phyloP scores from a whole-genome alignment of 1,139 yeast genomes.

The Arxiozyma heterogenica region DNA sequence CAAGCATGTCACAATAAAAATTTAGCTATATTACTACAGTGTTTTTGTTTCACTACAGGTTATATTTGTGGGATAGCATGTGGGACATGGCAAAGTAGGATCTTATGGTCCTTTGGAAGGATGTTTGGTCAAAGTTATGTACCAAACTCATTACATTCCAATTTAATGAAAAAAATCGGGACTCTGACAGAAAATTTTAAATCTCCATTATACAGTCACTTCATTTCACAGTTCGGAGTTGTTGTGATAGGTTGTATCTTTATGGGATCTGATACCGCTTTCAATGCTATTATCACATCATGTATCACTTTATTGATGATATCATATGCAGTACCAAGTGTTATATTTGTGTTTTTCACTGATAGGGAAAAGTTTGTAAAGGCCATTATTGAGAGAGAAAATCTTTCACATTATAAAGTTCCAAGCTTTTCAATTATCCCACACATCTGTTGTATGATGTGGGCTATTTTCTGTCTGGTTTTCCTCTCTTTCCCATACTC shows the following conservation, averaged over 20 bases:
- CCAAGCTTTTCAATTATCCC: slow-evolving; percentile 34
- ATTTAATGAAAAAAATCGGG: slow-evolving; percentile 8
- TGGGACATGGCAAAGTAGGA: slow-evolving; percentile 46
- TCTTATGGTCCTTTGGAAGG: slow-evolving; percentile 46
- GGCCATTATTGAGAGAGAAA: background rate
- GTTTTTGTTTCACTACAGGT: slow-evolving; percentile 38
- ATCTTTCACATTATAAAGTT: background rate
- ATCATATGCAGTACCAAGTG: slow-evolving; percentile 30
- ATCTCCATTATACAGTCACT: slow-evolving; percentile 31
- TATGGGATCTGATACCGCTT: slow-evolving; percentile 33
- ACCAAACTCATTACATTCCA: slow-evolving; percentile 21
- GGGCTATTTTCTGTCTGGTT: slow-evolving; percentile 38
- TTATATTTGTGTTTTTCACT: slow-evolving; percentile 32
- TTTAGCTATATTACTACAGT: slow-evolving; percentile 43
- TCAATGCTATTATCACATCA: slow-evolving; percentile 34
- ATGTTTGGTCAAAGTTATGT: slow-evolving; percentile 13
- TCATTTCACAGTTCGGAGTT: slow-evolving; percentile 28
- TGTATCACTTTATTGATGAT: slow-evolving; percentile 32
- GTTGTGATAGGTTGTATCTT: slow-evolving; percentile 33
- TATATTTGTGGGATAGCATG: slow-evolving; percentile 40
- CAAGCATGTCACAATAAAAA: slow-evolving; percentile 47
- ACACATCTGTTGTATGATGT: slow-evolving; percentile 33
- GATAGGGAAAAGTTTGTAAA: slow-evolving; percentile 38
- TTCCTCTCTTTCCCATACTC: slow-evolving; percentile 39
- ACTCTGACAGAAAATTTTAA: slow-evolving; percentile 18